These are phyloP conservation scores for Haplosporangium sp. DNA, from an alignment of 371 early-diverging fungal genomes.

Conservation along the genomic window DNA sequence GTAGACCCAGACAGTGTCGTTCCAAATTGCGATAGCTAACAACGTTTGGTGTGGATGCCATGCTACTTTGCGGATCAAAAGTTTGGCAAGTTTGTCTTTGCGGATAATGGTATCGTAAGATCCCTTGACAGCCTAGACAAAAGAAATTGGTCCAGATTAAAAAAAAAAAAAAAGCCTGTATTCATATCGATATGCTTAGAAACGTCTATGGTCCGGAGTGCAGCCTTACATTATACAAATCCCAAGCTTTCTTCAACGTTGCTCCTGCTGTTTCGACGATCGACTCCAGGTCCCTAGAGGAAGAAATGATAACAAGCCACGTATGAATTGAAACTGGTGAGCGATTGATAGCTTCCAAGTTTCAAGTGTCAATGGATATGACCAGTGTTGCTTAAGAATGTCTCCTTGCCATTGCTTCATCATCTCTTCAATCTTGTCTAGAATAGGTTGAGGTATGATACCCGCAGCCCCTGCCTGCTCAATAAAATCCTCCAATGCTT, in stretches of 20 bases:
- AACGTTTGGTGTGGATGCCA: conserved; percentile 49
- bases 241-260: conserved; percentile 31
- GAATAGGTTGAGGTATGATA: conserved; percentile 34
- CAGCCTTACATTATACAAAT: conserved; percentile 35
- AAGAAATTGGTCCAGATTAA: background rate
- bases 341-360: background rate
- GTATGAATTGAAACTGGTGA: background rate
- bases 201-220: background rate
- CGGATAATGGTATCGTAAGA: conserved; percentile 29
- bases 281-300: conserved; percentile 34
- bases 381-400: background rate
- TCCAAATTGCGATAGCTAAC: conserved; percentile 48
- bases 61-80: conserved; percentile 43
- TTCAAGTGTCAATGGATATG: background rate
- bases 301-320: background rate
- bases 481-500: conserved; percentile 29
- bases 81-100: conserved; percentile 44
- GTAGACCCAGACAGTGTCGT: conserved; percentile 48
- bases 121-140: conserved; percentile 21
- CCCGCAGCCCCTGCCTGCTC: conserved; percentile 16
- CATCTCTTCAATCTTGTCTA: conserved; percentile 38
- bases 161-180: no score
- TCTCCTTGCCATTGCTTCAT: conserved; percentile 33
- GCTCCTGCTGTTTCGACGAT: conserved; percentile 19
- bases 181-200: no score